Conservation (phyloP, 805 yeast genomes). For the Sungouiozyma intestinalis region DNA sequence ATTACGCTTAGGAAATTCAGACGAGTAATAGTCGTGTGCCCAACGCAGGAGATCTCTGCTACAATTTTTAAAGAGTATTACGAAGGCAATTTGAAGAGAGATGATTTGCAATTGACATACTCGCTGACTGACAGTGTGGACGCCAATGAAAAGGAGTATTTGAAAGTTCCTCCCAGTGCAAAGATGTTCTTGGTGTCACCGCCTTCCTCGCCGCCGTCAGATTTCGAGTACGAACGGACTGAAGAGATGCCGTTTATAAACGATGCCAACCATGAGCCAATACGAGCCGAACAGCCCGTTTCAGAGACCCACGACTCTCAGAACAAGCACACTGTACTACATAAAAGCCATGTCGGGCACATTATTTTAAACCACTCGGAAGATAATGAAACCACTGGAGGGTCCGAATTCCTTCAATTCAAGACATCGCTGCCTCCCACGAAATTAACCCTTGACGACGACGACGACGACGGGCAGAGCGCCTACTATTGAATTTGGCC, state of each 20-base stretch:
- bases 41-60: constrained; percentile 8
- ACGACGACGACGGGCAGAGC: neutral
- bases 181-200: constrained; percentile 33
- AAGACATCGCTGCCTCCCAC: neutral
- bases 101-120: constrained; percentile 7
- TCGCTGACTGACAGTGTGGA: constrained; percentile 9
- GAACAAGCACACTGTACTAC: neutral
- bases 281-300: too few species aligned
- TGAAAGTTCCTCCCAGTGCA: constrained; percentile 27
- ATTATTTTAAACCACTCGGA: neutral
- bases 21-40: constrained; percentile 16
- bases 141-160: constrained; percentile 9
- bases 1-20: constrained; percentile 15
- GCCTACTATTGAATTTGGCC: neutral
- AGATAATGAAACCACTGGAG: neutral
- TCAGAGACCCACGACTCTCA: too few species aligned
- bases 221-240: constrained; percentile 28
- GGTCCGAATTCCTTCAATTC: neutral
- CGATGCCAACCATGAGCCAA: neutral
- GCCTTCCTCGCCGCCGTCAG: constrained; percentile 35
- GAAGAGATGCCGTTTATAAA: constrained; percentile 29
- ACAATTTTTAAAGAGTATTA: constrained; percentile 1
- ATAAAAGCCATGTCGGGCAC: neutral
- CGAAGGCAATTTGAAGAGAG: neutral
- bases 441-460: neutral